Base-by-base conservation (phyloP, 2,329 filamentous ascomycete species). In the Fusarium sp. region DNA sequence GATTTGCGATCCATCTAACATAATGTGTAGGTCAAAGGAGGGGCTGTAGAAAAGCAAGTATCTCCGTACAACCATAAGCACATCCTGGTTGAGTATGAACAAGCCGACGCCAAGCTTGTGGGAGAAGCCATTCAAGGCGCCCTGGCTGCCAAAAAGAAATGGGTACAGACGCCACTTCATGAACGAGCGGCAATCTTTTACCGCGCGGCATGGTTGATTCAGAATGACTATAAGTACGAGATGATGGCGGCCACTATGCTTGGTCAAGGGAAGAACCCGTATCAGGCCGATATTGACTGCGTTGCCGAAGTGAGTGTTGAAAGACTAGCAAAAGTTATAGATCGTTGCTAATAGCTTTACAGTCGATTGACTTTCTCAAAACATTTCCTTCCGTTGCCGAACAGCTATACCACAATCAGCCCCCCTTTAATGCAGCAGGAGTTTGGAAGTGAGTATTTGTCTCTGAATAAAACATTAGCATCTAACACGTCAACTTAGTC, bases 211-310 rank as follows among this genome's bases (percentile, higher is more conserved):
- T 31, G 26, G 13, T 4, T 55, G 6, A 40, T 40, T 6, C 28
- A 20, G 3, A 33, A 28, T 9, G 17, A 36, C 17, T 55, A 55
- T 31, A 39, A 33, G 4, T 45, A 54, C 9, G 31, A 38, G 18
- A 17, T 55, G 40, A 45, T 55, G n/a, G 51, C 40, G 13, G 51
- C 51, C 3, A 55, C 51, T 6, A 55, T 55, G 51, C n/a, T 55
- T 9, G 51, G 51, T 14, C 40, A 54, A 20, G 51, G 51, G 3
- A 39, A 54, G 31, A 54, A 54, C 20, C 26, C 33, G 11, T 54
- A 28, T n/a, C 31, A 54, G 17, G 51, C 39, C 18, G 51, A 45
- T 8, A 54, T 45, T 13, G 51, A 45, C 14, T 42, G 18, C 17
- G 51, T 38, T 4, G 51, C 31, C 17, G 51, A 54, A 34, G 39